A percentile compares a stretch with the other conserved stretches of the same genome.
phyloP scores from a whole-genome alignment of 2,329 filamentous ascomycete species.

The Stenocarpella maydis region DNA sequence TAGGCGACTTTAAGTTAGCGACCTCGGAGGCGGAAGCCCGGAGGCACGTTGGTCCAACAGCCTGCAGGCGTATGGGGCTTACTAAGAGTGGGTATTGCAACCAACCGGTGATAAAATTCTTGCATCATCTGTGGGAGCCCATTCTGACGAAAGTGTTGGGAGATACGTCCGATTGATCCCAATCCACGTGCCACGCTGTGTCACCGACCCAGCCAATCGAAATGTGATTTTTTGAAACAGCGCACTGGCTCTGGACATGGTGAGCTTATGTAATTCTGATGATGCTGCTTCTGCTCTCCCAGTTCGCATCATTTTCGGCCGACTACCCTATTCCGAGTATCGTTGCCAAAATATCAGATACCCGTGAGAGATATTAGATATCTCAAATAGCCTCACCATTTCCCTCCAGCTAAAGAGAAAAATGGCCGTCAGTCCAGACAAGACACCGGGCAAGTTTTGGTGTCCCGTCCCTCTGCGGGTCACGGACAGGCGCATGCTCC shows the following conservation, averaged over 20 bases:
- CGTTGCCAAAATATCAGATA: not conserved
- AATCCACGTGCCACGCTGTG: too few species aligned
- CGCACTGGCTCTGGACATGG: not conserved
- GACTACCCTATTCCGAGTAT: not conserved
- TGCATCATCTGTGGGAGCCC: not conserved
- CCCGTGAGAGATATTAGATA: not conserved
- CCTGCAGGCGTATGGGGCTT: not conserved
- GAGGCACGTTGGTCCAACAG: not conserved
- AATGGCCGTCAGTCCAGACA: too few species aligned
- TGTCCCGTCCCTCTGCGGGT: not conserved
- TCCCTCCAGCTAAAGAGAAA: too few species aligned
- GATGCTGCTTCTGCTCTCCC: not conserved
- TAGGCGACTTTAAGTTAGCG: constrained; percentile 4
- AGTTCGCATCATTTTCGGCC: too few species aligned
- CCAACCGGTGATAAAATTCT: not conserved
- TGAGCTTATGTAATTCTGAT: not conserved
- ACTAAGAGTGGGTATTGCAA: constrained; percentile 19
- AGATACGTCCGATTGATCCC: too few species aligned
- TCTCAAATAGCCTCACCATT: too few species aligned
- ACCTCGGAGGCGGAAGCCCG: not conserved
- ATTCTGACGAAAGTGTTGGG: not conserved
- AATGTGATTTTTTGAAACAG: not conserved
- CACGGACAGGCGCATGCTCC: not conserved
- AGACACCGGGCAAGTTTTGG: not conserved
- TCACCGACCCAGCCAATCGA: not conserved